Percentiles rank a stretch among this genome's conserved stretches.
phyloP scores from a whole-genome alignment of 208 protist species.

The Leishmania turanica region DNA sequence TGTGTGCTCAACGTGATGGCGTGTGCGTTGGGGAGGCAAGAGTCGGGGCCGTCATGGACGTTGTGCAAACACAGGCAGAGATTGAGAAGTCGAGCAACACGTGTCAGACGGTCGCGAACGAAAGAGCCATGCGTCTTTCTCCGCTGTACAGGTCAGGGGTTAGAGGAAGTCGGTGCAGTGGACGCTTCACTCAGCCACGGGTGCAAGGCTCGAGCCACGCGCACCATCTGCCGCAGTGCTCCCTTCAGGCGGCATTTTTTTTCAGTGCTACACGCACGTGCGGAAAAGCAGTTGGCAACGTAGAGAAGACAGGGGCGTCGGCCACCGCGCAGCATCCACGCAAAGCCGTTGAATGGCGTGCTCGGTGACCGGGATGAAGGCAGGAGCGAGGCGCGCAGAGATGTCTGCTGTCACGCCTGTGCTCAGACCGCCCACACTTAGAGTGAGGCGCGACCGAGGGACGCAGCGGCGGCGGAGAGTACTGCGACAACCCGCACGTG shows the following conservation, averaged over 20 bases:
- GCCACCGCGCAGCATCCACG: not conserved
- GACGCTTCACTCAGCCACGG: not conserved
- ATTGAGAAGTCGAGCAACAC: not conserved
- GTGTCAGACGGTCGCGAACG: not conserved
- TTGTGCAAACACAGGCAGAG: constrained; percentile 1
- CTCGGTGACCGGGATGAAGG: not conserved
- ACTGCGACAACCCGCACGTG: not conserved
- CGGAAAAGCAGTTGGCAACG: not conserved
- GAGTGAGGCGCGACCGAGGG: not conserved
- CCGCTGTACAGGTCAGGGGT: not conserved
- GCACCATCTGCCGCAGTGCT: not conserved
- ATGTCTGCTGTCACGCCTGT: too few relatives aligned
- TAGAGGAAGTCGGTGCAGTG: not conserved
- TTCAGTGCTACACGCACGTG: not conserved
- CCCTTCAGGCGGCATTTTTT: not conserved
- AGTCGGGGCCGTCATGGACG: not conserved
- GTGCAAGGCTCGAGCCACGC: not conserved
- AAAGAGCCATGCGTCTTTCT: not conserved
- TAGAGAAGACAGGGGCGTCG: not conserved
- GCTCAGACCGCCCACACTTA: not conserved
- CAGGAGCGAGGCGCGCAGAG: not conserved
- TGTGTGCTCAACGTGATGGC: not conserved
- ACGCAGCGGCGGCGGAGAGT: not conserved
- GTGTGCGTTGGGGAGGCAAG: not conserved
- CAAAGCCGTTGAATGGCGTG: not conserved